phyloP scores from a whole-genome alignment of 805 yeast species.

The Candida peoriensis region DNA sequence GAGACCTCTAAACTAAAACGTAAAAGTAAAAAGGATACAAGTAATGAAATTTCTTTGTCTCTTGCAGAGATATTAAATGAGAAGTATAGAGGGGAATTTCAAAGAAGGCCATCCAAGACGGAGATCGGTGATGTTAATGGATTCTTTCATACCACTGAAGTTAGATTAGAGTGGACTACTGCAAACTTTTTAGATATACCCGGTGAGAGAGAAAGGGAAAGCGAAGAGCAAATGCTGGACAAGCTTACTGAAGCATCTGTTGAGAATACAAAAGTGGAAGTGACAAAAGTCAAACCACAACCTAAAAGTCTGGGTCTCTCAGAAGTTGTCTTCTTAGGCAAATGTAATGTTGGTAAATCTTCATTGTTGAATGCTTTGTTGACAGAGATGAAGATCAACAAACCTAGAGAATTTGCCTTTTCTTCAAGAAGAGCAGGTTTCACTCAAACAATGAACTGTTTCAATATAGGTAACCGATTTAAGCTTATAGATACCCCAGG shows the following conservation, averaged over 20 bases:
- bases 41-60: too few species aligned
- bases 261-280: constrained; percentile 11
- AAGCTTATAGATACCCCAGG: constrained; percentile 86
- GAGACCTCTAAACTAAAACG: not conserved
- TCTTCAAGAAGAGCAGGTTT: constrained; percentile 53
- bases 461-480: constrained; percentile 56
- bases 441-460: constrained; percentile 63
- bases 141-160: constrained; percentile 43
- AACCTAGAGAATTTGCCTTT: constrained; percentile 39
- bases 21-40: constrained; percentile 2
- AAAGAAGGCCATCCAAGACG: constrained; percentile 14
- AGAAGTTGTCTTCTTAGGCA: constrained; percentile 72
- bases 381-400: constrained; percentile 29
- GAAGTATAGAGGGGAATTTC: constrained; percentile 15
- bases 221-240: constrained; percentile 10
- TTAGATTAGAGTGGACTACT: constrained; percentile 57
- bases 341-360: constrained; percentile 85
- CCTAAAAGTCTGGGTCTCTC: constrained; percentile 41
- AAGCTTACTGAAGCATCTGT: constrained; percentile 10
- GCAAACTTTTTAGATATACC: constrained; percentile 52
- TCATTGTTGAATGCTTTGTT: constrained; percentile 63
- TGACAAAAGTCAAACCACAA: constrained; percentile 2
- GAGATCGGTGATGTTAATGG: constrained; percentile 26
- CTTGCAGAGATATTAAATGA: constrained; percentile 14
- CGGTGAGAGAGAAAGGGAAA: constrained; percentile 36